Conservation (phyloP, 2,329 filamentous ascomycete species). For the Neurospora sp. region DNA sequence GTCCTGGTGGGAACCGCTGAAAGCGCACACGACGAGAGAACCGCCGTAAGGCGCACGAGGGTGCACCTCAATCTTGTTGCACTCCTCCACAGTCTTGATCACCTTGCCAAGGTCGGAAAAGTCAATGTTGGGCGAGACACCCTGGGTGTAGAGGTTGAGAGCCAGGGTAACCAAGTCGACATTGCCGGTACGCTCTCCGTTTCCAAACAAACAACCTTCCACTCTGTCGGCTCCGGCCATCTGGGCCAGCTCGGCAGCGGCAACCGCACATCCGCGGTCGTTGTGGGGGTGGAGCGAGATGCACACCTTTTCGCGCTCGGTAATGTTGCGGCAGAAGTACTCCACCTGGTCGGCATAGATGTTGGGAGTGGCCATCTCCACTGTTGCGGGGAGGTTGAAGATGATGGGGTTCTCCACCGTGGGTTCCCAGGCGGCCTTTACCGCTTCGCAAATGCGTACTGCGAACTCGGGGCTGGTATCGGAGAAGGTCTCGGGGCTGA, state of each 20-base stretch:
- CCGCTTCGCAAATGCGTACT: constrained; percentile 77
- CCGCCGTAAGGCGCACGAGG: constrained; percentile 85
- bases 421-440: constrained; percentile 89
- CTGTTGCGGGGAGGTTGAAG: constrained; percentile 93
- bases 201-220: constrained; percentile 88
- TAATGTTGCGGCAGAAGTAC: constrained; percentile 82
- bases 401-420: constrained; percentile 73
- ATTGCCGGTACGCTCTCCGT: constrained; percentile 92
- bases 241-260: constrained; percentile 83
- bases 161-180: constrained; percentile 89
- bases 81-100: constrained; percentile 82
- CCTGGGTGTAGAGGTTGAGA: constrained; percentile 91
- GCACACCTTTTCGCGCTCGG: constrained; percentile 75
- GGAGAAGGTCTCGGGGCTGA: constrained; percentile 82
- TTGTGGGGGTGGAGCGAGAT: constrained; percentile 93
- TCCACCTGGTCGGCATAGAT: constrained; percentile 95
- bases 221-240: constrained; percentile 95
- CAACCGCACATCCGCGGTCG: constrained; percentile 81
- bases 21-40: constrained; percentile 83
- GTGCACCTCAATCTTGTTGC: constrained; percentile 91
- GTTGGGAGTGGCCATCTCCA: constrained; percentile 91
- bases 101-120: constrained; percentile 81
- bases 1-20: constrained; percentile 88
- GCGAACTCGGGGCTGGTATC: constrained; percentile 80
- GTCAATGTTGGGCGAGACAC: constrained; percentile 74